Conservation (phyloP, 2,329 filamentous ascomycete genomes). For the Venturia asperata region DNA sequence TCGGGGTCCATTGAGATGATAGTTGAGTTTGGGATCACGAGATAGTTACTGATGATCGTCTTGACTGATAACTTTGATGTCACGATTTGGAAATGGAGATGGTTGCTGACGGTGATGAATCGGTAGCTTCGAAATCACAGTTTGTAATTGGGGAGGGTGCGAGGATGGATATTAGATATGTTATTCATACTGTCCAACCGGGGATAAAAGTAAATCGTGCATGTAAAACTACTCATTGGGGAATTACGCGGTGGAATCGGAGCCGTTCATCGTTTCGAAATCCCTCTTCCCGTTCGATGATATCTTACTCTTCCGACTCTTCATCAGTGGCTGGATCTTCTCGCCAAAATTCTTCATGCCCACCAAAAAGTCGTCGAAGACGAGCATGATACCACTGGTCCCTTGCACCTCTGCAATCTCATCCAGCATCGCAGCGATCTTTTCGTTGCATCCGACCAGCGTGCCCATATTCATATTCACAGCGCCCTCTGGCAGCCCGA, state of each 20-base stretch:
- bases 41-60: too few relatives aligned
- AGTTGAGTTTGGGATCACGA: too few relatives aligned
- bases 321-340: constrained; percentile 33
- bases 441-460: constrained; percentile 27
- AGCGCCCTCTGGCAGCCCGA: constrained; percentile 27
- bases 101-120: too few relatives aligned
- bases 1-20: too few relatives aligned
- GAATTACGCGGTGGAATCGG: neutral
- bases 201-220: too few relatives aligned
- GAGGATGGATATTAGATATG: too few relatives aligned
- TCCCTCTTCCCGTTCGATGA: neutral
- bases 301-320: constrained; percentile 23
- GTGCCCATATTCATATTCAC: constrained; percentile 31
- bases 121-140: too few relatives aligned
- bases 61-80: too few relatives aligned
- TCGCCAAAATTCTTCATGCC: constrained; percentile 30
- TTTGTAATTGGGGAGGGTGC: too few relatives aligned
- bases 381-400: constrained; percentile 32
- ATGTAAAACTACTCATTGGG: too few relatives aligned
- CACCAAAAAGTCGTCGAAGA: constrained; percentile 30
- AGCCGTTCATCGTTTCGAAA: constrained; percentile 1
- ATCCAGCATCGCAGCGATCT: constrained; percentile 30
- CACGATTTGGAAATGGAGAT: too few relatives aligned
- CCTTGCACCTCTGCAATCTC: constrained; percentile 28
- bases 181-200: too few relatives aligned